These are phyloP conservation scores for Priceomyces melissophilus DNA, from an alignment of 805 yeast genomes.

Conservation along the genomic window DNA sequence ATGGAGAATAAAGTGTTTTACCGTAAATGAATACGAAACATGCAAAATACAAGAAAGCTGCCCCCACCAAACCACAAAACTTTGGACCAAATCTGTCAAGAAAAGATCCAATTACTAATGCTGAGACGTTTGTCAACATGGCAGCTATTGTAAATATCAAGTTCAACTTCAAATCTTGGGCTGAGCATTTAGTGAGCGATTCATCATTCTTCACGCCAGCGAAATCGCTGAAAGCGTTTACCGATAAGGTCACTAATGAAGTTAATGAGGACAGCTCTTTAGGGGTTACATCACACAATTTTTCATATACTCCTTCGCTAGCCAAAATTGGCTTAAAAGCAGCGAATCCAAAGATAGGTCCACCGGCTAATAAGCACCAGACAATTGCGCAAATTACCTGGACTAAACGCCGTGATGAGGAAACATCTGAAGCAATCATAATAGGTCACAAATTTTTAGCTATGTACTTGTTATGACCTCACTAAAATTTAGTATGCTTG, in stretches of 20 bases:
- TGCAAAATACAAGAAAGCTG: constrained; percentile 43
- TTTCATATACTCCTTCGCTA: constrained; percentile 45
- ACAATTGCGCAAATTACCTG: constrained; percentile 50
- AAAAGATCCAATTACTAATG: constrained; percentile 47
- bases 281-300: constrained; percentile 28
- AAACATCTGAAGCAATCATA: constrained; percentile 10
- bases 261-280: constrained; percentile 6
- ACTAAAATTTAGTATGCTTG: no score
- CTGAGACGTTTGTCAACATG: constrained; percentile 52
- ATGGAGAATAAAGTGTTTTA: constrained; percentile 15
- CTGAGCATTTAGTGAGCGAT: constrained; percentile 42
- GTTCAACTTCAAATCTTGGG: constrained; percentile 53
- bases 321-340: constrained; percentile 54
- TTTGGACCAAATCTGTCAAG: constrained; percentile 52
- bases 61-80: constrained; percentile 52
- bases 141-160: constrained; percentile 61
- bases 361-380: constrained; percentile 57
- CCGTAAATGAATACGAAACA: constrained; percentile 46
- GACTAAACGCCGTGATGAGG: constrained; percentile 22
- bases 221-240: constrained; percentile 9
- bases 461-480: no score
- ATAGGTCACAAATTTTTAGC: neutral
- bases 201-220: constrained; percentile 14
- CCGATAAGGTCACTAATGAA: constrained; percentile 8
- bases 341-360: constrained; percentile 59